Evolutionary conservation across 148 eudicot species (phyloP), one percentile per base, ranked within the genome.

Genomic region (Suaeda aralocaspica): DNA sequence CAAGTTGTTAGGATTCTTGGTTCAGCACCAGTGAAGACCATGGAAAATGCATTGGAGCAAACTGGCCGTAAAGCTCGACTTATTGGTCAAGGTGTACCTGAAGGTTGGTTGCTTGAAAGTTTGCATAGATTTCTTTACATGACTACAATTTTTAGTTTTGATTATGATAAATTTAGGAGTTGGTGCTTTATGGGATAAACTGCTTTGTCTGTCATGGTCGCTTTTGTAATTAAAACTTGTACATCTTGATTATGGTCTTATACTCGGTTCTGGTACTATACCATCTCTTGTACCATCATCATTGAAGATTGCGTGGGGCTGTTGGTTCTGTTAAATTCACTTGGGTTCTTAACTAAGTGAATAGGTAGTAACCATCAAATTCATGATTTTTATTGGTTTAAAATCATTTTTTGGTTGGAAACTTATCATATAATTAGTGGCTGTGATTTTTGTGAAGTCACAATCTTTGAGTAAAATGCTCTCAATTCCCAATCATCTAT

Each of bases 11-110:
- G 96, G 66, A 69, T 94, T 67, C 91, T 82, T 69, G 99, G 97
- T 19, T 78, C 80, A 36, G 80, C 91, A 16, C 84, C 93, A 7
- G 85, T 87, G 69, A 91, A 91, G 82, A 72, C 74, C 46, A 77
- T 94, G 89, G 78, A 84, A 53, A 91, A 91, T 71, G 97, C 99
- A 67, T 79, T 94, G 85, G 89, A 86, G 80, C 89, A 91, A 82
- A 84, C 92, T 4, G 97, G 97, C 46, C 82, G 83, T 71, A 89
- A 81, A 67, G 90, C 97, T 70, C 80, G 93, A 22, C 68, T 94
- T 48, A 94, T 94, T 73, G 97, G 99, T 67, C 99, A 94, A 82
- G 97, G 99, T 58, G 77, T 83, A 50, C 99, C 91, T 22, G 97
- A 89, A 76, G 99, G 97, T 94, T 74, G 68, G 84, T 70, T 62